phyloP scores from a whole-genome alignment of 2,329 filamentous ascomycete genomes.

The Blastomyces parvus region DNA sequence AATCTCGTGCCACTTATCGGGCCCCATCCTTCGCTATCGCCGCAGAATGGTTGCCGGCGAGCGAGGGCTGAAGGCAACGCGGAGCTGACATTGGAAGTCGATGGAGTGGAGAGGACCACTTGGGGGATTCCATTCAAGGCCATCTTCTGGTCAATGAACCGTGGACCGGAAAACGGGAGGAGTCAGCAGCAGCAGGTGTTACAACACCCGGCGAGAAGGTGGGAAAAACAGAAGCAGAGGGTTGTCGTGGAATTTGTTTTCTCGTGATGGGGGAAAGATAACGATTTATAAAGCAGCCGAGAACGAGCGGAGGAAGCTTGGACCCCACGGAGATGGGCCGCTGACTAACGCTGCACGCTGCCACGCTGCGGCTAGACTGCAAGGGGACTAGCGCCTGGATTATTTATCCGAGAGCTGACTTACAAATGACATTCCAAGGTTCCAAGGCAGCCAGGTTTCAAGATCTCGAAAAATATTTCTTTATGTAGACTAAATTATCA shows the following conservation, averaged over 20 bases:
- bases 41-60: conserved; percentile 62
- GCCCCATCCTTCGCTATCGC: conserved; percentile 90
- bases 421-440: no score
- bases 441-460: no score
- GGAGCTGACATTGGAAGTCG: conserved; percentile 12
- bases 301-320: not conserved
- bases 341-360: not conserved
- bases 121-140: conserved; percentile 18
- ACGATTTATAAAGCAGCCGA: not conserved
- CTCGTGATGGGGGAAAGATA: not conserved
- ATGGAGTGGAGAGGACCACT: conserved; percentile 18
- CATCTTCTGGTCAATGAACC: conserved; percentile 18
- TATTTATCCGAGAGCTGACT: not conserved
- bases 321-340: not conserved
- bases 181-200: conserved; percentile 3
- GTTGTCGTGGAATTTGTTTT: not conserved
- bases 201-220: not conserved
- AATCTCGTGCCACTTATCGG: conserved; percentile 78
- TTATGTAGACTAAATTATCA: not conserved
- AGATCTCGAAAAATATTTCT: no score
- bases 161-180: conserved; percentile 9
- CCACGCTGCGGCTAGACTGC: not conserved
- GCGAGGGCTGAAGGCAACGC: conserved; percentile 17
- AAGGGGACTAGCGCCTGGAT: not conserved
- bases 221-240: not conserved